phyloP scores from a whole-genome alignment of 768 basidiomycete species.

The Leucocoprinus birnbaumii region DNA sequence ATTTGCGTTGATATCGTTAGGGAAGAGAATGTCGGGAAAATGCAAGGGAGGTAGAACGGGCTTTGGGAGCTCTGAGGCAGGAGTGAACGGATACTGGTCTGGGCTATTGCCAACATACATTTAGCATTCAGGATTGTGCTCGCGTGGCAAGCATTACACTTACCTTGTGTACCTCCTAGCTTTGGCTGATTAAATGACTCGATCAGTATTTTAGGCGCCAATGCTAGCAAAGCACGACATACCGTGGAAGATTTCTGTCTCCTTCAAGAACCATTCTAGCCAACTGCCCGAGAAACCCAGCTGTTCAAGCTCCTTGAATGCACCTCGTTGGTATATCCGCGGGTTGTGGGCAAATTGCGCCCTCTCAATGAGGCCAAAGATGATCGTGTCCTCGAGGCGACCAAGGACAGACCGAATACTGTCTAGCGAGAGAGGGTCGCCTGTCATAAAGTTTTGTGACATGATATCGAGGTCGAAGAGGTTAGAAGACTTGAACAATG shows the following conservation, averaged over 20 bases:
- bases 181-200: constrained; percentile 57
- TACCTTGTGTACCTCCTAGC: constrained; percentile 94
- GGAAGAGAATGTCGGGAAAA: constrained; percentile 77
- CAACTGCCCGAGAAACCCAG: constrained; percentile 82
- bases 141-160: constrained; percentile 10
- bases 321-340: constrained; percentile 78
- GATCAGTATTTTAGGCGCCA: constrained; percentile 9
- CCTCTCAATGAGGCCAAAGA: constrained; percentile 94
- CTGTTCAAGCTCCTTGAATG: constrained; percentile 73
- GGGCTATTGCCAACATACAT: constrained; percentile 51
- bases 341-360: constrained; percentile 96
- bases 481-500: constrained; percentile 1
- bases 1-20: constrained; percentile 85
- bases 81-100: constrained; percentile 96
- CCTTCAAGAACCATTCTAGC: constrained; percentile 97
- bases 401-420: constrained; percentile 83
- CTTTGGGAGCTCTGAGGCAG: constrained; percentile 57
- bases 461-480: constrained; percentile 18
- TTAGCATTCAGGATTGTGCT: constrained; percentile 1
- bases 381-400: constrained; percentile 97
- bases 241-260: constrained; percentile 96
- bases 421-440: constrained; percentile 84
- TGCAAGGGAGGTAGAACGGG: constrained; percentile 74
- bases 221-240: constrained; percentile 22
- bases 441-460: constrained; percentile 66